A percentile compares a stretch with the other conserved stretches of the same genome.
Conservation (phyloP, 2,329 filamentous ascomycete genomes). For the Hypoxylon sp. region DNA sequence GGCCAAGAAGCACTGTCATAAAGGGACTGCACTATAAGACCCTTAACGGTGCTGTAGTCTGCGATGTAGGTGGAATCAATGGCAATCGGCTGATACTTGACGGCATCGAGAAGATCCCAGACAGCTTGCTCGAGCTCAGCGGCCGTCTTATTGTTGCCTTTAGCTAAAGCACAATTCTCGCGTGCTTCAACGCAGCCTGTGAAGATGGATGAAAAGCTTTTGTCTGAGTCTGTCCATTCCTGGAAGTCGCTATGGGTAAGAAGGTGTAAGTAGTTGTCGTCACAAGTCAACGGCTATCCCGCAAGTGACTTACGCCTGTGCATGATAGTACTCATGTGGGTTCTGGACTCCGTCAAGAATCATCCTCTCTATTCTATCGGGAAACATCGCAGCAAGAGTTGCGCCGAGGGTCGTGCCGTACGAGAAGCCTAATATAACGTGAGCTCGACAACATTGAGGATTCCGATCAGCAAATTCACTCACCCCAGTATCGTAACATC, state of each 20-base stretch:
- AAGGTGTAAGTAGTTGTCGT: not conserved
- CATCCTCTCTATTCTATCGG: conserved; percentile 58
- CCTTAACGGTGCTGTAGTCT: conserved; percentile 50
- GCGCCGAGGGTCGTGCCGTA: conserved; percentile 60
- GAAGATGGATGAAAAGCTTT: conserved; percentile 52
- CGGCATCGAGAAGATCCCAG: conserved; percentile 49
- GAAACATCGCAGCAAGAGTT: conserved; percentile 60
- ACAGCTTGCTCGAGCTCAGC: conserved; percentile 61
- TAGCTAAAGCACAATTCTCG: conserved; percentile 51
- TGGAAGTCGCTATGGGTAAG: conserved; percentile 45
- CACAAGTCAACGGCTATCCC: not conserved
- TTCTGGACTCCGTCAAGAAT: conserved; percentile 58
- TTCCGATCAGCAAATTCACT: conserved; percentile 12
- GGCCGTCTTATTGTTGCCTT: conserved; percentile 49
- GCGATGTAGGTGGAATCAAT: conserved; percentile 43
- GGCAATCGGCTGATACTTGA: conserved; percentile 52
- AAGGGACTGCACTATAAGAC: conserved; percentile 36
- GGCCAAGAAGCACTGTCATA: conserved; percentile 46
- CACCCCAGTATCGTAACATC: conserved; percentile 57
- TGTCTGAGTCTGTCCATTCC: conserved; percentile 49
- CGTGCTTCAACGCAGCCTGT: conserved; percentile 49
- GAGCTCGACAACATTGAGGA: conserved; percentile 5
- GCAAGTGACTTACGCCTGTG: conserved; percentile 38
- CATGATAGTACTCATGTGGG: conserved; percentile 55
- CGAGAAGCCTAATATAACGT: conserved; percentile 54